These are phyloP conservation scores for Gracilaria domingensis DNA, from an alignment of 23 red algal species.

Conservation along the genomic window DNA sequence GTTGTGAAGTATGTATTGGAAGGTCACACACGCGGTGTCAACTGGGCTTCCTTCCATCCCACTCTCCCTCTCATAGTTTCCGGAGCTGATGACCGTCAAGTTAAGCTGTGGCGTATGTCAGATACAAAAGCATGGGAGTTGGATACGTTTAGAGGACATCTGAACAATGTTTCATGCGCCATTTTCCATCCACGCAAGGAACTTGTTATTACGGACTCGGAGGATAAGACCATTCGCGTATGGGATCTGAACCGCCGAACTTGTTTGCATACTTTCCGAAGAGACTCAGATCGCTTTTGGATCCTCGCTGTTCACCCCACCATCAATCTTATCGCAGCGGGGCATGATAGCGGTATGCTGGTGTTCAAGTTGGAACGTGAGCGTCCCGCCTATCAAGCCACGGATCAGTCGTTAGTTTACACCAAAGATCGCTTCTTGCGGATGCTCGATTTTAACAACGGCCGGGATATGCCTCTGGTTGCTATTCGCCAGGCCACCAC, in stretches of 20 bases:
- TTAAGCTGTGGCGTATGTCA: slow-evolving; percentile 97
- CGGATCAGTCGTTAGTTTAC: slow-evolving; percentile 76
- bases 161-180: slow-evolving; percentile 99
- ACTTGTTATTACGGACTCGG: slow-evolving; percentile 90
- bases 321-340: slow-evolving; percentile 91
- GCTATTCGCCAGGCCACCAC: slow-evolving; percentile 74
- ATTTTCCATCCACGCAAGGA: slow-evolving; percentile 97
- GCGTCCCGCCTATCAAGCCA: slow-evolving; percentile 87
- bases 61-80: slow-evolving; percentile 96
- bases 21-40: slow-evolving; percentile 97
- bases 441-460: slow-evolving; percentile 92
- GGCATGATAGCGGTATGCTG: slow-evolving; percentile 96
- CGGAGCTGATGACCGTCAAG: slow-evolving; percentile 95
- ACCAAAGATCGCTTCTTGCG: slow-evolving; percentile 92
- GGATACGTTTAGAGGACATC: slow-evolving; percentile 94
- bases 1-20: slow-evolving; percentile 95
- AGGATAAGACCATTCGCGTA: slow-evolving; percentile 98
- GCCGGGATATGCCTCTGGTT: slow-evolving; percentile 89
- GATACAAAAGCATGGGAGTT: slow-evolving; percentile 98
- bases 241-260: slow-evolving; percentile 96
- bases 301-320: slow-evolving; percentile 96
- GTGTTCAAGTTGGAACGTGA: slow-evolving; percentile 98
- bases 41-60: slow-evolving; percentile 99
- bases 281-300: slow-evolving; percentile 98
- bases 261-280: slow-evolving; percentile 92